Conservation (phyloP, 1,139 yeast species). For the Geotrichum cucujoidarum region DNA sequence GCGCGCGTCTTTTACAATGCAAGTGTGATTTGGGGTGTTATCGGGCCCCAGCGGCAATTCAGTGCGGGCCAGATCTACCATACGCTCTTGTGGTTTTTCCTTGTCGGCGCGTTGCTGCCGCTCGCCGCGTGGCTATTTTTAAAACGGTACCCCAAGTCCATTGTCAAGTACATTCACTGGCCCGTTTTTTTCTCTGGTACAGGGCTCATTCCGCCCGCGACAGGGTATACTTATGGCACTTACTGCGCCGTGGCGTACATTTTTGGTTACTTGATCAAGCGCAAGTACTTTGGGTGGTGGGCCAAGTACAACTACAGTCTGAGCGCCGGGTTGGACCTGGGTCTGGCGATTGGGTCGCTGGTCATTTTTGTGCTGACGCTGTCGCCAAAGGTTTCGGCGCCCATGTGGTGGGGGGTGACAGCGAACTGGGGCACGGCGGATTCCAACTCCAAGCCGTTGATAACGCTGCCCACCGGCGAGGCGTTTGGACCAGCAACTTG, state of each 20-base stretch:
- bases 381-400: conserved; percentile 37
- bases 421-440: conserved; percentile 35
- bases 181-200: conserved; percentile 51
- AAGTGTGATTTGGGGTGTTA: conserved; percentile 61
- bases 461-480: conserved; percentile 33
- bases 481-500: conserved; percentile 39
- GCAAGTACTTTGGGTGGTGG: conserved; percentile 58
- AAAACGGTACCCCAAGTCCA: conserved; percentile 47
- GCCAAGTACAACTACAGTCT: conserved; percentile 56
- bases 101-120: conserved; percentile 46
- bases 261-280: conserved; percentile 50
- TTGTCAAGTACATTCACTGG: conserved; percentile 44
- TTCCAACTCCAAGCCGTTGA: conserved; percentile 27
- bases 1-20: conserved; percentile 50
- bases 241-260: conserved; percentile 47
- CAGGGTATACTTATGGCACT: conserved; percentile 47
- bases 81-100: conserved; percentile 43
- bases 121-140: conserved; percentile 45
- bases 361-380: conserved; percentile 45
- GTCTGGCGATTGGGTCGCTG: conserved; percentile 50
- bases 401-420: conserved; percentile 59
- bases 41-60: conserved; percentile 53
- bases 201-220: conserved; percentile 51
- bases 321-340: conserved; percentile 55
- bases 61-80: conserved; percentile 38